Evolutionary conservation across 2,329 filamentous ascomycete species (phyloP), one percentile per base, ranked within the genome.

Genomic region (Pseudogymnoascus sp.): DNA sequence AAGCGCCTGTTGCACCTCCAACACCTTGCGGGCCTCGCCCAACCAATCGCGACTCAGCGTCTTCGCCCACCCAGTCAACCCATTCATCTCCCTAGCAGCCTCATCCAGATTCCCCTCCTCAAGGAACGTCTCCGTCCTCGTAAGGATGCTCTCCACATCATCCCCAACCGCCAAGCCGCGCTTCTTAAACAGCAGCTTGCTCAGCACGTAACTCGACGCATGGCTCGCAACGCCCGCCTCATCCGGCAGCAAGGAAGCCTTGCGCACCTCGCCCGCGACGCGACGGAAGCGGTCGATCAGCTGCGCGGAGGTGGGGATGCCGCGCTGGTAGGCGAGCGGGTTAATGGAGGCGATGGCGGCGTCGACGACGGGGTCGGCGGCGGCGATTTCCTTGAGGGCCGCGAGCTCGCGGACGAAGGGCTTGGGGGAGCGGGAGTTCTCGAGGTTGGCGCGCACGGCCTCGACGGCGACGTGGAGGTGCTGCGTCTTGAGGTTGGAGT

Each of bases 321-420:
- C 95, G 64, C 89, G 89, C 79, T 98, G 95, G 80, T 99, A 99
- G 19, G 95, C 92, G 10, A 85, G 81, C 2, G 95, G 95, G 80
- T 96, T 96, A 77, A 99, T 96, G 31, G 92, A 96, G n/a, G 90
- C 90, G 71, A 99, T 96, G 65, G 95, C 95, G 3, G 93, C 93
- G 70, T 92, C 88, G 66, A 99, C 92, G 5, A 98, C 89, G 0
- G 90, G 80, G 74, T 96, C 90, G 62, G 92, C 89, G 31, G 84
- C 83, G 3, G 92, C 91, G 69, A 96, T 90, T 77, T 97, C 92
- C 79, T 96, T 96, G 63, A 99, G 85, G 3, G 95, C 95, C 19
- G 96, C 91, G 13, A 99, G 86, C 79, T 99, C 95, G 67, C 88
- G 87, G 72, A 96, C 85, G 75, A 99, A 99, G 3, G 95, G 95